Evolutionary conservation across 2,329 filamentous ascomycete genomes (phyloP).

Genomic region (Alternaria postmessia): DNA sequence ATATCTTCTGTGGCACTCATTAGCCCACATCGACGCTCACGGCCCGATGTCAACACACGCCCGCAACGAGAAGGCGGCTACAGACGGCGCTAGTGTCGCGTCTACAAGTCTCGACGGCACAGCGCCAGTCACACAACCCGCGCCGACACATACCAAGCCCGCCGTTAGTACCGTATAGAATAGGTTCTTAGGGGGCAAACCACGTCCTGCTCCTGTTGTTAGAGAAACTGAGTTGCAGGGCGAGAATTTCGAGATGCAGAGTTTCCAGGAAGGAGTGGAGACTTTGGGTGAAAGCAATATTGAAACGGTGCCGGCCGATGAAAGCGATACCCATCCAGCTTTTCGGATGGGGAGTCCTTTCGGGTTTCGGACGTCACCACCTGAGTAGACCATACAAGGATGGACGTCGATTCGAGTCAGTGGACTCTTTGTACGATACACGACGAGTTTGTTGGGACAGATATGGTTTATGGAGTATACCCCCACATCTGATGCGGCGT

Average conservation of each 20-base stretch:
- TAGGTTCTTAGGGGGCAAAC: neutral
- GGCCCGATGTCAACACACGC: conserved; percentile 53
- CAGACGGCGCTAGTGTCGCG: neutral
- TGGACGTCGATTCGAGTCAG: neutral
- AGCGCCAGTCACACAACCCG: neutral
- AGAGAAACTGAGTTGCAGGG: neutral
- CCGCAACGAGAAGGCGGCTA: conserved; percentile 14
- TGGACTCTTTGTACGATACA: neutral
- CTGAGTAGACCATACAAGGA: neutral
- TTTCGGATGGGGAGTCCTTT: neutral
- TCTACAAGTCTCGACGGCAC: neutral
- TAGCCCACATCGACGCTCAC: conserved; percentile 49
- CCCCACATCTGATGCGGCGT: neutral
- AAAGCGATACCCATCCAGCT: neutral
- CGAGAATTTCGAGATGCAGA: neutral
- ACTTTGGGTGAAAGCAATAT: neutral
- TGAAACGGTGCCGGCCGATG: neutral
- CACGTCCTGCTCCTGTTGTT: neutral
- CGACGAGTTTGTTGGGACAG: neutral
- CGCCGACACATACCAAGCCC: neutral
- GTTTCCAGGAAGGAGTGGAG: neutral
- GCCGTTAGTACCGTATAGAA: neutral
- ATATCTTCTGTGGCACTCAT: conserved; percentile 50
- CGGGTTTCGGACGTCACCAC: neutral
- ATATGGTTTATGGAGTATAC: neutral